Conservation (phyloP, 2,329 filamentous ascomycete genomes). For the Periconia macrospinosa region DNA sequence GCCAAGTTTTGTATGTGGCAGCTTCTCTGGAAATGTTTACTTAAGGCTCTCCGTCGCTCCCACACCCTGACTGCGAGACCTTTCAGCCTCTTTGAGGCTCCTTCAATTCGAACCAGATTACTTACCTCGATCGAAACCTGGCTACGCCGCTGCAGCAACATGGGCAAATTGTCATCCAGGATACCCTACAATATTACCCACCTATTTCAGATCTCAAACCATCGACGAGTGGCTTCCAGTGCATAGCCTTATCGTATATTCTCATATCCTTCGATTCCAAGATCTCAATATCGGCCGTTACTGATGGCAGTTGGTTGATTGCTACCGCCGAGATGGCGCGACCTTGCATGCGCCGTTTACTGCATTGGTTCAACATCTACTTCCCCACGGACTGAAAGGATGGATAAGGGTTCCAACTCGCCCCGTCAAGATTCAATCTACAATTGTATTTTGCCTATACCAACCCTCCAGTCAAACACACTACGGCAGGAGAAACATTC, state of each 20-base stretch:
- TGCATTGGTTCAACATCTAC: neutral
- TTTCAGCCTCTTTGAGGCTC: neutral
- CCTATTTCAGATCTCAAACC: neutral
- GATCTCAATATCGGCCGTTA: neutral
- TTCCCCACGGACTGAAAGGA: neutral
- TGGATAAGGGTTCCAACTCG: too few relatives aligned
- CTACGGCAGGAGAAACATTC: neutral
- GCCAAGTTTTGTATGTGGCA: neutral
- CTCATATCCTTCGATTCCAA: neutral
- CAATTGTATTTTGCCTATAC: neutral
- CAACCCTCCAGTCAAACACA: neutral
- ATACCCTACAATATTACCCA: neutral
- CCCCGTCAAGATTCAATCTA: neutral
- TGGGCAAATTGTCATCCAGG: neutral
- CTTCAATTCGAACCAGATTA: neutral
- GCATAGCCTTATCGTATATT: neutral
- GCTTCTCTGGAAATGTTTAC: neutral
- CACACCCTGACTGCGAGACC: neutral
- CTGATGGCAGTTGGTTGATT: neutral
- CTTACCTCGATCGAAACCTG: neutral
- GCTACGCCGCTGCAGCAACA: neutral
- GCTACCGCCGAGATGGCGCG: neutral
- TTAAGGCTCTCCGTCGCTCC: neutral
- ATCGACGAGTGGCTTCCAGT: neutral
- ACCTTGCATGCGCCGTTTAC: neutral